Percentiles rank a stretch among this genome's conserved stretches.
Conservation (phyloP, 495 filamentous ascomycete genomes). For the Penicillium flavigenum region DNA sequence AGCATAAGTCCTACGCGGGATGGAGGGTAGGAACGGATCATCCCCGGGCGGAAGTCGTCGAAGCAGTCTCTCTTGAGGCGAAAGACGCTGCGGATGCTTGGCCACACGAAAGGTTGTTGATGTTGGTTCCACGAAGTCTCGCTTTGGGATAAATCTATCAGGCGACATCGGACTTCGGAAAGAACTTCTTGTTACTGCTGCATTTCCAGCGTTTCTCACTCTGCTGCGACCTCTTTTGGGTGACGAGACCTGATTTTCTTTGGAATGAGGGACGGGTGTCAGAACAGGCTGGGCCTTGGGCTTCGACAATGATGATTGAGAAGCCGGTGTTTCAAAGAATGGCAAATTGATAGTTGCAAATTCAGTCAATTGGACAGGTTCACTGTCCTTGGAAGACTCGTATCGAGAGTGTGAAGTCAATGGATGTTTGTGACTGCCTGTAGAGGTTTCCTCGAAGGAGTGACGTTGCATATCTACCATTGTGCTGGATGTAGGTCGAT, state of each 20-base stretch:
- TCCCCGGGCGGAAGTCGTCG: constrained; percentile 55
- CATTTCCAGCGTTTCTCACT: constrained; percentile 11
- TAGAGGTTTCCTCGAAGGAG: constrained; percentile 27
- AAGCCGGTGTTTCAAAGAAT: constrained; percentile 20
- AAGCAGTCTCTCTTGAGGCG: constrained; percentile 58
- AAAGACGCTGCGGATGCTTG: constrained; percentile 61
- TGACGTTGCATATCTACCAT: constrained; percentile 30
- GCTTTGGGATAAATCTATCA: constrained; percentile 70
- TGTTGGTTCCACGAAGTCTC: constrained; percentile 43
- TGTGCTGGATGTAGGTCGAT: constrained; percentile 11
- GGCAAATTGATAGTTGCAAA: constrained; percentile 24
- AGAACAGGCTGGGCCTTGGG: background rate
- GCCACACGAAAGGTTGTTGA: constrained; percentile 62
- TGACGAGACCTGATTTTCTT: constrained; percentile 16
- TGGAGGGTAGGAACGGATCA: constrained; percentile 63
- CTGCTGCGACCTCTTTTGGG: constrained; percentile 22
- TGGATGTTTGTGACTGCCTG: constrained; percentile 12
- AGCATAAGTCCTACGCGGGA: constrained; percentile 16
- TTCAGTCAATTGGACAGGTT: constrained; percentile 18
- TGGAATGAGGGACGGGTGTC: constrained; percentile 3
- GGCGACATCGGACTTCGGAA: constrained; percentile 35
- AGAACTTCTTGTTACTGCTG: constrained; percentile 4
- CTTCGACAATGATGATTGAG: constrained; percentile 17
- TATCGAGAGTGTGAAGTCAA: constrained; percentile 16
- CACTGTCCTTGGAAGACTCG: constrained; percentile 13